Percentiles rank a stretch among this genome's conserved stretches.
Conservation (phyloP, 331 rosid species). For the Telfairia occidentalis region DNA sequence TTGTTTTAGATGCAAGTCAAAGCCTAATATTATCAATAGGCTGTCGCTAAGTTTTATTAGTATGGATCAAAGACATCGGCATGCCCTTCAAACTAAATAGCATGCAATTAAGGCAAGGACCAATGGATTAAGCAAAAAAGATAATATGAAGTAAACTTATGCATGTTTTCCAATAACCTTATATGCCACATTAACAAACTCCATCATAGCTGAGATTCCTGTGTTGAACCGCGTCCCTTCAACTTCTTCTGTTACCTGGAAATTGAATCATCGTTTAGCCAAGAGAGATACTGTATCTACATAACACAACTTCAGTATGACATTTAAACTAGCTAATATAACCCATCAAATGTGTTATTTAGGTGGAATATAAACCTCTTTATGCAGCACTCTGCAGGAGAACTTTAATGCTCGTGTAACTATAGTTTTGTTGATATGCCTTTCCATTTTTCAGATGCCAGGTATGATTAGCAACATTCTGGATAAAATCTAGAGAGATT, state of each 20-base stretch:
- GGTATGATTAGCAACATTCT: background rate
- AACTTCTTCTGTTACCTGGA: slow-evolving; percentile 89
- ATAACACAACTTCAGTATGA: background rate
- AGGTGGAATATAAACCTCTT: background rate
- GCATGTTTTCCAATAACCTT: slow-evolving; percentile 30
- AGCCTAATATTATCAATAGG: background rate
- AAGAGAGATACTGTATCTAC: slow-evolving; percentile 7
- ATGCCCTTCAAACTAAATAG: background rate
- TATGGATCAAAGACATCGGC: background rate
- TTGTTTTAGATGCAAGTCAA: background rate
- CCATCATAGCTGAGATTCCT: slow-evolving; percentile 98
- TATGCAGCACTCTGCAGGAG: background rate
- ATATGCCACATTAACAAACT: slow-evolving; percentile 75
- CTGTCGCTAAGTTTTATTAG: background rate
- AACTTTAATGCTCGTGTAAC: background rate
- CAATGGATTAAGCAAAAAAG: background rate
- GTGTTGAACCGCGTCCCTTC: slow-evolving; percentile 91
- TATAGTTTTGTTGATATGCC: background rate
- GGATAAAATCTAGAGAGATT: background rate
- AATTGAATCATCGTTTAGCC: slow-evolving; percentile 25
- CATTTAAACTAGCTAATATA: background rate
- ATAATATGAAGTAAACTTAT: background rate
- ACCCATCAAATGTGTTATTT: background rate
- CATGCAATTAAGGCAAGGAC: background rate
- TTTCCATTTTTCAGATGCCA: background rate